phyloP scores from a whole-genome alignment of 129 eudicot genomes.

The Lonicera japonica region DNA sequence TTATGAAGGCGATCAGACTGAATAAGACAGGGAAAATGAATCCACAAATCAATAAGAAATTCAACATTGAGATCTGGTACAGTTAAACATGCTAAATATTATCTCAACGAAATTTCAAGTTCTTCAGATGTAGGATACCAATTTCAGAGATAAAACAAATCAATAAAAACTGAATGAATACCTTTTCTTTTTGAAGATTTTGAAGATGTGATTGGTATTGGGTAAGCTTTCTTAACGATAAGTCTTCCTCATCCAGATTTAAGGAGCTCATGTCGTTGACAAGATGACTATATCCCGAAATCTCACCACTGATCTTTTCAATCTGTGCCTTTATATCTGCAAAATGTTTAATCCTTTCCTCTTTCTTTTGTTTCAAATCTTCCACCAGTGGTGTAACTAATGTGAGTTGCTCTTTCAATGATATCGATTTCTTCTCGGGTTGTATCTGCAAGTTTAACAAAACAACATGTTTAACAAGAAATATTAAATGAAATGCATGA shows the following conservation, averaged over 20 bases:
- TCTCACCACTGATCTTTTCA: conserved; percentile 59
- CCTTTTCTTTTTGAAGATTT: conserved; percentile 86
- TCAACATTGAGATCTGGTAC: background rate
- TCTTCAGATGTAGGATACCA: too few species aligned
- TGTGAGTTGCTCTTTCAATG: conserved; percentile 76
- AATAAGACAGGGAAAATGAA: conserved; percentile 1
- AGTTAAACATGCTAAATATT: too few species aligned
- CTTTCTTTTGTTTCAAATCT: conserved; percentile 60
- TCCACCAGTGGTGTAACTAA: conserved; percentile 63
- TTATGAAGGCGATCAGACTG: conserved; percentile 80
- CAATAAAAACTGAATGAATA: conserved; percentile 12
- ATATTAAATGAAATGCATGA: too few species aligned
- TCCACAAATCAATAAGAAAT: background rate
- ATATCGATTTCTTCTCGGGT: conserved; percentile 42
- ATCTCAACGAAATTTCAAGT: too few species aligned
- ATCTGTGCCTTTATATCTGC: conserved; percentile 65
- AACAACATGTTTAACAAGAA: background rate
- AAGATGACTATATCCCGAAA: conserved; percentile 51
- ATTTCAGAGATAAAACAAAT: too few species aligned
- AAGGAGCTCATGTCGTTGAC: conserved; percentile 14
- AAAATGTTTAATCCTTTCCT: conserved; percentile 67
- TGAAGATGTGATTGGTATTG: conserved; percentile 65
- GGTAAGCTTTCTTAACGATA: conserved; percentile 70
- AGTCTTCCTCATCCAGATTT: conserved; percentile 58
- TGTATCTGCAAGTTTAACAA: conserved; percentile 38